Percentiles rank a stretch among this genome's conserved stretches.
phyloP scores from a whole-genome alignment of 352 stramenopile genomes.

The Pelagophyceae sp. region DNA sequence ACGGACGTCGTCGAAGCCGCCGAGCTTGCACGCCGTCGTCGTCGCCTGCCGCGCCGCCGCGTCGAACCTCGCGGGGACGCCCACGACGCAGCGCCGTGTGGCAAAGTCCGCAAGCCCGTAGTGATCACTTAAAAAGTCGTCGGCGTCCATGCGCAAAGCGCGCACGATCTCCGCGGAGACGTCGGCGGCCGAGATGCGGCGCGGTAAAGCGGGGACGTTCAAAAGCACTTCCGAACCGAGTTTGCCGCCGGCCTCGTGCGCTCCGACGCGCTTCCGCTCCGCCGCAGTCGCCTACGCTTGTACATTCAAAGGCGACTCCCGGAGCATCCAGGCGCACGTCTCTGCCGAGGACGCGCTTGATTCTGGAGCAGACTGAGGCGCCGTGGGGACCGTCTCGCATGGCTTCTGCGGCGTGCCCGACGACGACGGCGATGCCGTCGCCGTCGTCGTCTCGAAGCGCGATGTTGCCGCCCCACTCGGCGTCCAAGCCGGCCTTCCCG shows the following conservation, averaged over 20 bases:
- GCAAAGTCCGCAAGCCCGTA: background rate
- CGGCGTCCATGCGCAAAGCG: background rate
- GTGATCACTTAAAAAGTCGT: background rate
- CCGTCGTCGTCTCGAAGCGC: slow-evolving; percentile 1
- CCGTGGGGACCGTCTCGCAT: background rate
- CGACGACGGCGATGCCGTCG: background rate
- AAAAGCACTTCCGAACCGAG: background rate
- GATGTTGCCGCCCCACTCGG: background rate
- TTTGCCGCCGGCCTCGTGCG: background rate
- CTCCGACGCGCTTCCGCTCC: background rate
- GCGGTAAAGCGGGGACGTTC: background rate
- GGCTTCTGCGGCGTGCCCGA: background rate
- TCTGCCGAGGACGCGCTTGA: slow-evolving; percentile 6
- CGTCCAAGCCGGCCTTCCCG: slow-evolving; percentile 5
- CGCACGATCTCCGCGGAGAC: slow-evolving; percentile 11
- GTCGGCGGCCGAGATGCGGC: background rate
- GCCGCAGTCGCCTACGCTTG: background rate
- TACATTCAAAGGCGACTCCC: too few species aligned
- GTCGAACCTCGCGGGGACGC: slow-evolving; percentile 8
- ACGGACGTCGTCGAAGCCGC: slow-evolving; percentile 52
- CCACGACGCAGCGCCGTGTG: background rate
- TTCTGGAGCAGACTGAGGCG: background rate
- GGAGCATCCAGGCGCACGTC: too few species aligned
- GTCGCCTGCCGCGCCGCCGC: slow-evolving; percentile 30
- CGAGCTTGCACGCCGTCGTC: slow-evolving; percentile 50